Conservation (phyloP, 352 stramenopile genomes). For the Pseudoperonospora humuli region DNA sequence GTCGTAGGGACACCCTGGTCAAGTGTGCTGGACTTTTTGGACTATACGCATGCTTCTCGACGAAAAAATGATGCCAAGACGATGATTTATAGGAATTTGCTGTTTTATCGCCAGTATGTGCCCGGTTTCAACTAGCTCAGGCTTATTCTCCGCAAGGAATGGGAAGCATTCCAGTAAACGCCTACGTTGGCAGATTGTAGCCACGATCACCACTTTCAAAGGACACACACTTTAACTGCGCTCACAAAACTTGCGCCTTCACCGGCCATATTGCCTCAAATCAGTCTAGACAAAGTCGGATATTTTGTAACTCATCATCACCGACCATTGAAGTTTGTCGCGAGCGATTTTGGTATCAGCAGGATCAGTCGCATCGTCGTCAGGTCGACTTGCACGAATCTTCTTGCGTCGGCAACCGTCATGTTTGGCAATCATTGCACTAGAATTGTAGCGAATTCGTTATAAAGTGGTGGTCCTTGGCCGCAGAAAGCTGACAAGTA, state of each 20-base stretch:
- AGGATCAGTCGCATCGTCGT: neutral
- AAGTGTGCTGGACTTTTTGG: slow-evolving; percentile 29
- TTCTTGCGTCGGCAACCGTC: neutral
- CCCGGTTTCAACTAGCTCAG: no score
- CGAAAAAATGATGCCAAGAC: no score
- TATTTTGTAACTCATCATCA: neutral
- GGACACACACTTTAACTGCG: neutral
- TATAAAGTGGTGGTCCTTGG: no score
- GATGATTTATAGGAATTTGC: no score
- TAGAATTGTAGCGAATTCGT: no score
- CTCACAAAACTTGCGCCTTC: neutral
- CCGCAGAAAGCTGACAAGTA: no score
- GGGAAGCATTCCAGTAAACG: no score
- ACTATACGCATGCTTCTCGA: no score
- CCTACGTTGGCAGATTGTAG: no score
- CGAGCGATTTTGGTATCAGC: neutral
- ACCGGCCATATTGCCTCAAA: neutral
- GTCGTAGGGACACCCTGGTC: slow-evolving; percentile 11
- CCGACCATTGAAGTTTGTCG: neutral
- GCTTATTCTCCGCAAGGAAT: no score
- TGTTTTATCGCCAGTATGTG: no score
- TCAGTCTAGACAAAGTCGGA: neutral
- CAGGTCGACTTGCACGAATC: neutral
- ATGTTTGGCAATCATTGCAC: no score
- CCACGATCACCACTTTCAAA: neutral